Base-by-base conservation (phyloP, 305 asterid genomes). In the Fraxinus sp. region DNA sequence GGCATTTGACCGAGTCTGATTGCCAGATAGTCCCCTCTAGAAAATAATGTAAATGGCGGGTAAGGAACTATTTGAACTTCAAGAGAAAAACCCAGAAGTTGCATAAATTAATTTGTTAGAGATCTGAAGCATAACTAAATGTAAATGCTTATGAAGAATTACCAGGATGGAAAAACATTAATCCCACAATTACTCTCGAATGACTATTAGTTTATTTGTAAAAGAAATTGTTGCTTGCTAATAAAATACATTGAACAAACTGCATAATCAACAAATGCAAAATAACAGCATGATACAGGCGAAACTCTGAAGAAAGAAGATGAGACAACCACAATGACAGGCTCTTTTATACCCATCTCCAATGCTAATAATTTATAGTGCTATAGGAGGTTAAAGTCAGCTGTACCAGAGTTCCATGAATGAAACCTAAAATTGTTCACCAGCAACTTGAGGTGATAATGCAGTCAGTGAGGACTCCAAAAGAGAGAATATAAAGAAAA, bases 1-100 rank as follows among this genome's bases (percentile, higher is more conserved):
- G 44, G 84, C 85, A 86, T 90, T 91, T 16, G 90, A 71, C 66
- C 93, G 88, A 36, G 35, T 49, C 16, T 83, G 72, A 36, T 80
- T 52, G 71, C 70, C 78, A 4, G 91, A 28, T 36, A 86, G 44
- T 62, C 82, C 86, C 59, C 16, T 83, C 97, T 92, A 86, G 32
- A 86, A 77, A 80, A 78, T 33, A 83, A 71, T 68, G 37, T 10
- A 59, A 22, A 33, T 82, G 30, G 68, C 30, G 4, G 39, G 35
- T 13, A 84, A 82, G 70, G 80, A 85, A 78, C 33, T 32, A 78
- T 68, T 49, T 32, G 78, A 83, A 39, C 68, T 68, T 57, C 44
- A 41, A 74, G 10, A 70, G 66, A 72, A 49, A 74, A 74, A 76
- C 55, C 73, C 39, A 77, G 57, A 81, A 39, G 49, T 55, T 77